A percentile compares a stretch with the other conserved stretches of the same genome.
Evolutionary conservation across 192 early-diverging fungal species (phyloP).

Genomic region (Gaertneriomyces sp.): DNA sequence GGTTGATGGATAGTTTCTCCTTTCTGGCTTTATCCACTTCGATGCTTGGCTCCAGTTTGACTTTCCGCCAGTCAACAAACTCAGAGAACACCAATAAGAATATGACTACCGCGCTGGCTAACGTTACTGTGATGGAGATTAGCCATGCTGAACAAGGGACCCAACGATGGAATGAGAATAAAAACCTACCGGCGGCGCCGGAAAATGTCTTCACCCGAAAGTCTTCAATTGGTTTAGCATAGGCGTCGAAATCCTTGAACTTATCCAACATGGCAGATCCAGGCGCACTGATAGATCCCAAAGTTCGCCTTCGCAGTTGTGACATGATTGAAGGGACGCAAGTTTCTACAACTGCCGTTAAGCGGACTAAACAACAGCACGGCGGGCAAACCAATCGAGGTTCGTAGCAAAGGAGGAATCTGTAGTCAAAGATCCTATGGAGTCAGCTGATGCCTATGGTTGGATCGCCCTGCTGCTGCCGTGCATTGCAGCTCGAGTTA

Average conservation of each 20-base stretch:
- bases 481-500: no score
- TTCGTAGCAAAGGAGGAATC: no score
- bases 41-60: slow-evolving; percentile 68
- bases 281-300: no score
- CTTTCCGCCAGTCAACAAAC: slow-evolving; percentile 71
- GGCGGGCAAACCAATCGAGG: no score
- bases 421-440: no score
- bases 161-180: background rate
- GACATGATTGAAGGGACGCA: no score
- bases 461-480: no score
- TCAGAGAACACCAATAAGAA: slow-evolving; percentile 74
- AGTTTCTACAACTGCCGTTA: no score
- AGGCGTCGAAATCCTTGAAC: slow-evolving; percentile 52
- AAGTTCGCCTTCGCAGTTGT: no score
- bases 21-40: slow-evolving; percentile 80
- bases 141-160: slow-evolving; percentile 16
- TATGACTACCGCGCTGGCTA: slow-evolving; percentile 72
- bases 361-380: no score
- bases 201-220: slow-evolving; percentile 78
- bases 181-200: slow-evolving; percentile 64
- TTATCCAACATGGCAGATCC: slow-evolving; percentile 6
- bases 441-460: no score
- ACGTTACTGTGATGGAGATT: slow-evolving; percentile 58
- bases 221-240: slow-evolving; percentile 96
- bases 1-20: slow-evolving; percentile 83